phyloP scores from a whole-genome alignment of 257 asterid species.

The Salvia splendens region DNA sequence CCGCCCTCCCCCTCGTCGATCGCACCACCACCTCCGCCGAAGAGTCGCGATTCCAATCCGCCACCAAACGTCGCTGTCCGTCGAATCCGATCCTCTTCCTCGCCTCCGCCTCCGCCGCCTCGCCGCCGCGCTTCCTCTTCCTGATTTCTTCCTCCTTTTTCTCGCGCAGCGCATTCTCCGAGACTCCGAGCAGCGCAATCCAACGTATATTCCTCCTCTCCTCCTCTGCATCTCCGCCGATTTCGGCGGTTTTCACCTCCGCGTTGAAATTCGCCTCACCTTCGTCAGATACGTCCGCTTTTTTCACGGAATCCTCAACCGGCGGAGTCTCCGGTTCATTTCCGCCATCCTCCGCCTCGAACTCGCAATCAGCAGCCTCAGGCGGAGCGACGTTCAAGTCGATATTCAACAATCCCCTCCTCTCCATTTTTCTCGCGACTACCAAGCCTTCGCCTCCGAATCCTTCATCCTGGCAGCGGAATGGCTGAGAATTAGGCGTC shows the following conservation, averaged over 20 bases:
- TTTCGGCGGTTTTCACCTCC: neutral
- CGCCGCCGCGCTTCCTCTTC: conserved; percentile 25
- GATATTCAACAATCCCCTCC: conserved; percentile 33
- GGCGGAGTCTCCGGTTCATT: conserved; percentile 8
- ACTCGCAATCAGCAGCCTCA: conserved; percentile 31
- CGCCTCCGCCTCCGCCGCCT: conserved; percentile 1
- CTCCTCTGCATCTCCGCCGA: conserved; percentile 1
- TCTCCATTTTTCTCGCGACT: conserved; percentile 23
- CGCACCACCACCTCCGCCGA: conserved; percentile 36
- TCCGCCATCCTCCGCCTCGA: conserved; percentile 4
- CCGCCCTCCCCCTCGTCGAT: conserved; percentile 44
- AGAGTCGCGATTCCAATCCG: conserved; percentile 6
- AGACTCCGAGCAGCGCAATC: conserved; percentile 39
- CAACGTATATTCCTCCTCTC: conserved; percentile 24
- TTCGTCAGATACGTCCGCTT: neutral
- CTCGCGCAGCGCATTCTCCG: conserved; percentile 31
- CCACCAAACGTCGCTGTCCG: conserved; percentile 24
- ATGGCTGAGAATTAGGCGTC: neutral
- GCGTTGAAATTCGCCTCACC: conserved; percentile 4
- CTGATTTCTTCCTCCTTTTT: conserved; percentile 18
- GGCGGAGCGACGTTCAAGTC: conserved; percentile 46
- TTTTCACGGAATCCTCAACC: conserved; percentile 3
- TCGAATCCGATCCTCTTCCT: conserved; percentile 22
- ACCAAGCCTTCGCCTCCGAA: neutral
- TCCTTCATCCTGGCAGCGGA: neutral